These are phyloP conservation scores for Thinopyrum obtusiflorum DNA, from an alignment of 202 grass and related monocot genomes.

Conservation along the genomic window DNA sequence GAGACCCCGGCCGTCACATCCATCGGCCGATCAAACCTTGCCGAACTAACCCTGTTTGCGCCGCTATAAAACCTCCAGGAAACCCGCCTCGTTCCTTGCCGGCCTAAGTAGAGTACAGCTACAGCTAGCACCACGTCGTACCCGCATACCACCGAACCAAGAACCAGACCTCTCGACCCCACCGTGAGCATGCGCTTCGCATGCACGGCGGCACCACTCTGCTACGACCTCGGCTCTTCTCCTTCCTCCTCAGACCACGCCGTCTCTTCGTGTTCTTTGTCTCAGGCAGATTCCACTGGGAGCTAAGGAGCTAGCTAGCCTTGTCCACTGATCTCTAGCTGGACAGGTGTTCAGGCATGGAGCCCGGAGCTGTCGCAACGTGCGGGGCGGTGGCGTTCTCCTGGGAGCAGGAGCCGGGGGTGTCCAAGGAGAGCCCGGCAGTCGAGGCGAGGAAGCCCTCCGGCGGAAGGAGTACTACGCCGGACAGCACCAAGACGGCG, in stretches of 20 bases:
- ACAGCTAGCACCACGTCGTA: neutral
- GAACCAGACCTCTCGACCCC: neutral
- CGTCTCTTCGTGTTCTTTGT: neutral
- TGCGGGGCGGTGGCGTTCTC: slow-evolving; percentile 56
- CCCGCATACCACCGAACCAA: neutral
- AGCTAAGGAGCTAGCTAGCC: neutral
- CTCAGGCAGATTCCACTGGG: neutral
- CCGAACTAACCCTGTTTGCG: neutral
- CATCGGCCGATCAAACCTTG: neutral
- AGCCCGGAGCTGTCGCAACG: neutral
- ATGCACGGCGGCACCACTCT: neutral
- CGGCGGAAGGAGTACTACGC: neutral
- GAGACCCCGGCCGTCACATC: neutral
- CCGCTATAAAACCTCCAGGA: slow-evolving; percentile 2
- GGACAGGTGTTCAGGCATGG: neutral
- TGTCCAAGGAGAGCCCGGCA: slow-evolving; percentile 46
- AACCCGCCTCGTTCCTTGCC: neutral
- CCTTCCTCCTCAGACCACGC: neutral
- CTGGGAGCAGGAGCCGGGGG: slow-evolving; percentile 75
- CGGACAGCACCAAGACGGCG: neutral
- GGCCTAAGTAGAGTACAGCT: neutral
- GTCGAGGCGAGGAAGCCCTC: neutral
- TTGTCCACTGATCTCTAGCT: neutral
- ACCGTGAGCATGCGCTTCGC: neutral
- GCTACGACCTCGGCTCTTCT: neutral